Conservation (phyloP, 768 basidiomycete species). For the Suillus placidus region DNA sequence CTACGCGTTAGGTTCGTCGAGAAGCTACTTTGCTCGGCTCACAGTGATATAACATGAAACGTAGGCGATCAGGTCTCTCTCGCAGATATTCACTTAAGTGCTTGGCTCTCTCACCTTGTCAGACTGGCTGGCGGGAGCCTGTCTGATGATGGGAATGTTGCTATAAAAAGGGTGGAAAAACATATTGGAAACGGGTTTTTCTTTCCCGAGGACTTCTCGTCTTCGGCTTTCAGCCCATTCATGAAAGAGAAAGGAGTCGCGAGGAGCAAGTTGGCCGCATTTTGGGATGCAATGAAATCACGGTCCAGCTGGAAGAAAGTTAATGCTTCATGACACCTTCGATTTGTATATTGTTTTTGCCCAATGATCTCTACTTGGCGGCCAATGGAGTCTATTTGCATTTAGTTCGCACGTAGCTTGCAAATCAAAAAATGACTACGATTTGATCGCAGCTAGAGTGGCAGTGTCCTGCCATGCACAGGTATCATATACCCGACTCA, state of each 20-base stretch:
- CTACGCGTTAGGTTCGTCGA: conserved; percentile 58
- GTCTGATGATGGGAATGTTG: conserved; percentile 52
- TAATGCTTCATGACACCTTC: conserved; percentile 33
- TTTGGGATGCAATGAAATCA: conserved; percentile 71
- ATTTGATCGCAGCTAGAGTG: conserved; percentile 4
- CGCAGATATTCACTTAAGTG: conserved; percentile 79
- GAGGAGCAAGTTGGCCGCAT: conserved; percentile 60
- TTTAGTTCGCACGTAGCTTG: background rate
- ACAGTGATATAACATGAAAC: background rate
- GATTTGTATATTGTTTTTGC: background rate
- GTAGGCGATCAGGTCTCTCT: conserved; percentile 82
- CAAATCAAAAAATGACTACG: background rate
- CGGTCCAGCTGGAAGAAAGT: conserved; percentile 75
- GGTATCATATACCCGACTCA: background rate
- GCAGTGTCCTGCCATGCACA: background rate
- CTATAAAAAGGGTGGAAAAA: conserved; percentile 53
- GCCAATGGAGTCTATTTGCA: background rate
- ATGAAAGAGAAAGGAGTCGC: conserved; percentile 32
- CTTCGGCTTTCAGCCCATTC: conserved; percentile 8
- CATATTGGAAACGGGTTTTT: conserved; percentile 50
- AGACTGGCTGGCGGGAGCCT: conserved; percentile 55
- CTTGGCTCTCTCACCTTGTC: conserved; percentile 70
- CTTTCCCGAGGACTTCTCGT: conserved; percentile 46
- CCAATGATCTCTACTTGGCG: background rate
- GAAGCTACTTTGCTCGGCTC: background rate